Percentiles rank a stretch among this genome's conserved stretches.
phyloP scores from a whole-genome alignment of 2,329 filamentous ascomycete genomes.

The Seiridium unicorne region DNA sequence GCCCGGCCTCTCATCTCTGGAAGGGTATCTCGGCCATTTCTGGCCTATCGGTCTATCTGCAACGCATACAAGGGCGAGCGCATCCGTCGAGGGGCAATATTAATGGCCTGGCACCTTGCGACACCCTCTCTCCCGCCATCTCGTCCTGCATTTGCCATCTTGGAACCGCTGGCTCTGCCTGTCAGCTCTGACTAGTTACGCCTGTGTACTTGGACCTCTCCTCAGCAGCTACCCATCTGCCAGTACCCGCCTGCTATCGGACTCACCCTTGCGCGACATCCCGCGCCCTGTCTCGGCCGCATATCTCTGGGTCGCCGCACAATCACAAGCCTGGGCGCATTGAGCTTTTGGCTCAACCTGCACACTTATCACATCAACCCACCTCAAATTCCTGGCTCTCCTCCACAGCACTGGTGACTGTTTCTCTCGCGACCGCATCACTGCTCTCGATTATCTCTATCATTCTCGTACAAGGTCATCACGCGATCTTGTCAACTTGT shows the following conservation, averaged over 20 bases:
- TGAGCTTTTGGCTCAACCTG: not conserved
- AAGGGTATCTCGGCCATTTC: conserved; percentile 21
- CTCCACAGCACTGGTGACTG: not conserved
- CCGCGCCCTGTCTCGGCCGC: conserved; percentile 2
- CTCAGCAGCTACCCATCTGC: not conserved
- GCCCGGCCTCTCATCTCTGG: not conserved
- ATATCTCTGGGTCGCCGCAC: not conserved
- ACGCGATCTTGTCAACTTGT: not conserved
- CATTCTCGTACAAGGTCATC: not conserved
- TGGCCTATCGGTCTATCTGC: conserved; percentile 28
- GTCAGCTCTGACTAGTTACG: not conserved
- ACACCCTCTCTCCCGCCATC: not conserved
- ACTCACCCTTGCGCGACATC: not conserved
- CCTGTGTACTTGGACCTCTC: not conserved
- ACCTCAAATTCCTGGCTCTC: not conserved
- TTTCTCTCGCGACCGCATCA: not conserved
- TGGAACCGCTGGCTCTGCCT: not conserved
- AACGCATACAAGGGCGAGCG: conserved; percentile 16
- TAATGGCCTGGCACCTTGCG: not conserved
- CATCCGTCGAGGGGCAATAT: not conserved
- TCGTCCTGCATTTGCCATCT: not conserved
- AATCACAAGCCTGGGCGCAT: not conserved
- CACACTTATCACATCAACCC: conserved; percentile 9
- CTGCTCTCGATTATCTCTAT: not conserved
- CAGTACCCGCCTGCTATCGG: not conserved